These are phyloP conservation scores for Pisolithus thermaeus DNA, from an alignment of 1,284 basidiomycete genomes.

Conservation along the genomic window DNA sequence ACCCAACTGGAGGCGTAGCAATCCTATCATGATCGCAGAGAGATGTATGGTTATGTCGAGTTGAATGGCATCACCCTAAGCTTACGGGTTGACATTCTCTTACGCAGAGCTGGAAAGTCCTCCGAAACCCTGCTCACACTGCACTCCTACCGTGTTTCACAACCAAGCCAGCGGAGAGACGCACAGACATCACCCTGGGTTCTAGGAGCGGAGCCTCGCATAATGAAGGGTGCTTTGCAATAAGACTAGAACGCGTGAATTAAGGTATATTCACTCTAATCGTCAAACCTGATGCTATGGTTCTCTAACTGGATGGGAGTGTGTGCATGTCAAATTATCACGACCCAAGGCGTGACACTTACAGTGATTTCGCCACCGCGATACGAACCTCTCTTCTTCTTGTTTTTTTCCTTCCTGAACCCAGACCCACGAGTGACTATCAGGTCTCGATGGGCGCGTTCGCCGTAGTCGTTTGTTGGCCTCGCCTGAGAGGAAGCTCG, in stretches of 20 bases:
- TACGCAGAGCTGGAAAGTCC: neutral
- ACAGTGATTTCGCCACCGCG: constrained; percentile 89
- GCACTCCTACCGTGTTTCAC: neutral
- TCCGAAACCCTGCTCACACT: neutral
- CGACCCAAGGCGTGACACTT: constrained; percentile 24
- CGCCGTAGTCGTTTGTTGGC: constrained; percentile 79
- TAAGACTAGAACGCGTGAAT: neutral
- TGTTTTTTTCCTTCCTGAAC: constrained; percentile 99
- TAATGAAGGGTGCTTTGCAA: neutral
- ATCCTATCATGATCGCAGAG: neutral
- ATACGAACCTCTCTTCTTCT: constrained; percentile 96
- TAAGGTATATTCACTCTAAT: constrained; percentile 21
- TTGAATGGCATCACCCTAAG: too few species aligned
- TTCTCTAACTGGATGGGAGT: constrained; percentile 55
- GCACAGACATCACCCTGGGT: neutral
- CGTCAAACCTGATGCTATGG: constrained; percentile 81
- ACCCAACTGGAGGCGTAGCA: neutral
- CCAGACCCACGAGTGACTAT: constrained; percentile 91
- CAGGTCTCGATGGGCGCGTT: constrained; percentile 78
- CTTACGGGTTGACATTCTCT: too few species aligned
- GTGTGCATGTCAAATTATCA: constrained; percentile 3
- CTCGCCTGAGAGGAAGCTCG: constrained; percentile 24
- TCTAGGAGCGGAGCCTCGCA: neutral
- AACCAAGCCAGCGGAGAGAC: neutral
- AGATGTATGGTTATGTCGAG: neutral